phyloP scores from a whole-genome alignment of 2,329 filamentous ascomycete genomes.

The Aspergillus ustus region DNA sequence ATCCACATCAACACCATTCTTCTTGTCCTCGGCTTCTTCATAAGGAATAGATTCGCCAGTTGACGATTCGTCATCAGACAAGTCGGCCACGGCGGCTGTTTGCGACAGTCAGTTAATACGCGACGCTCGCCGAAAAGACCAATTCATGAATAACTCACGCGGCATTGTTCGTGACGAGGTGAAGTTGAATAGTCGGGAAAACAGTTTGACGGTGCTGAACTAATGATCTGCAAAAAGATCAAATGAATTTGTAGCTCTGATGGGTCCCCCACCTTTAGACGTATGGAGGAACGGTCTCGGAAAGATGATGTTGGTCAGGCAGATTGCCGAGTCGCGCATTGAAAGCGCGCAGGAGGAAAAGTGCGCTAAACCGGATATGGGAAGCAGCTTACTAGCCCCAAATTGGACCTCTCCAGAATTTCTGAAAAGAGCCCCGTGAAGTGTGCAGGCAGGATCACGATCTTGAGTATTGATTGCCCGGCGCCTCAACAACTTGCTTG shows the following conservation, averaged over 20 bases:
- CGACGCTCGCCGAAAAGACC: slow-evolving; percentile 12
- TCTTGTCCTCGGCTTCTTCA: slow-evolving; percentile 32
- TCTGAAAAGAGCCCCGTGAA: slow-evolving; percentile 31
- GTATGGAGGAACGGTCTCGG: background rate
- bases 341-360: slow-evolving; percentile 28
- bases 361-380: slow-evolving; percentile 41
- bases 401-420: slow-evolving; percentile 41
- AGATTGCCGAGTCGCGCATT: slow-evolving; percentile 29
- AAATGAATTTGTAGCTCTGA: background rate
- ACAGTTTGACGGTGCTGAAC: slow-evolving; percentile 34
- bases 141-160: slow-evolving; percentile 39
- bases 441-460: slow-evolving; percentile 25
- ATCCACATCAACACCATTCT: slow-evolving; percentile 18
- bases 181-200: slow-evolving; percentile 33
- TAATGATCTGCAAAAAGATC: background rate
- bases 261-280: background rate
- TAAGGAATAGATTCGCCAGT: slow-evolving; percentile 44
- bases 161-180: slow-evolving; percentile 40
- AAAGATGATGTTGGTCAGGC: slow-evolving; percentile 14
- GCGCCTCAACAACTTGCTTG: slow-evolving; percentile 19
- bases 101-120: slow-evolving; percentile 20
- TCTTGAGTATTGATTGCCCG: slow-evolving; percentile 29
- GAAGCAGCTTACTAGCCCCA: slow-evolving; percentile 45
- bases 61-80: slow-evolving; percentile 42
- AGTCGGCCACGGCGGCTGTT: slow-evolving; percentile 37